These are phyloP conservation scores for Agaricus bisporus DNA, from an alignment of 768 basidiomycete species.

Conservation along the genomic window DNA sequence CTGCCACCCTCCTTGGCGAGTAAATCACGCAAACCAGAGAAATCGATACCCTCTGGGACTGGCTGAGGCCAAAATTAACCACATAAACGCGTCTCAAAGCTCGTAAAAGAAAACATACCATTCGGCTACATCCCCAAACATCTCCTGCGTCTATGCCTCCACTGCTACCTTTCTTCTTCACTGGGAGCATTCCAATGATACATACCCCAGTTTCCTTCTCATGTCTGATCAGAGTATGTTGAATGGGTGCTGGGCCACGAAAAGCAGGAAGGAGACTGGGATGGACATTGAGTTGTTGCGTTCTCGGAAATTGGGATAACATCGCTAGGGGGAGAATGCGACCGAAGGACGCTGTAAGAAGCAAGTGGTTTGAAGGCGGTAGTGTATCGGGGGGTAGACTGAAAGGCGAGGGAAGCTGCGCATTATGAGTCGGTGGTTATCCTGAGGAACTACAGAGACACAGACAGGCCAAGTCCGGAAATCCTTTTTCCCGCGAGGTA, in stretches of 20 bases:
- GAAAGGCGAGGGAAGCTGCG: constrained; percentile 36
- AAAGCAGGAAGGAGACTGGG: constrained; percentile 83
- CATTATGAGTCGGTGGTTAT: background rate
- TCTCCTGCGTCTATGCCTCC: constrained; percentile 77
- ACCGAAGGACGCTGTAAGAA: constrained; percentile 89
- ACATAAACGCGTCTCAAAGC: background rate
- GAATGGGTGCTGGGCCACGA: constrained; percentile 90
- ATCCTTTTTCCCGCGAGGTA: constrained; percentile 53
- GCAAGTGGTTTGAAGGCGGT: constrained; percentile 40
- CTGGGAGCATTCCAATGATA: constrained; percentile 62
- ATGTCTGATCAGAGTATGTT: constrained; percentile 68
- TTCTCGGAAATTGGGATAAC: constrained; percentile 53
- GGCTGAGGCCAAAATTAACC: background rate
- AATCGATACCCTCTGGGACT: constrained; percentile 39
- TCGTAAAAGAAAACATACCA: constrained; percentile 38
- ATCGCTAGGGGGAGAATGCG: constrained; percentile 66
- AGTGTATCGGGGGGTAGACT: constrained; percentile 14
- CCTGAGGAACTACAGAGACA: constrained; percentile 1
- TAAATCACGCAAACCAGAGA: constrained; percentile 44
- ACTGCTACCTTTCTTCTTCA: constrained; percentile 13
- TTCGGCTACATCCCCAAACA: constrained; percentile 48
- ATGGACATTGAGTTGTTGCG: constrained; percentile 76
- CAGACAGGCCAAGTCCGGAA: constrained; percentile 64
- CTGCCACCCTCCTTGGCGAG: constrained; percentile 63
- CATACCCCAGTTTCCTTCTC: constrained; percentile 72